phyloP scores from a whole-genome alignment of 768 basidiomycete genomes.

The Xerocomus potaroensis region DNA sequence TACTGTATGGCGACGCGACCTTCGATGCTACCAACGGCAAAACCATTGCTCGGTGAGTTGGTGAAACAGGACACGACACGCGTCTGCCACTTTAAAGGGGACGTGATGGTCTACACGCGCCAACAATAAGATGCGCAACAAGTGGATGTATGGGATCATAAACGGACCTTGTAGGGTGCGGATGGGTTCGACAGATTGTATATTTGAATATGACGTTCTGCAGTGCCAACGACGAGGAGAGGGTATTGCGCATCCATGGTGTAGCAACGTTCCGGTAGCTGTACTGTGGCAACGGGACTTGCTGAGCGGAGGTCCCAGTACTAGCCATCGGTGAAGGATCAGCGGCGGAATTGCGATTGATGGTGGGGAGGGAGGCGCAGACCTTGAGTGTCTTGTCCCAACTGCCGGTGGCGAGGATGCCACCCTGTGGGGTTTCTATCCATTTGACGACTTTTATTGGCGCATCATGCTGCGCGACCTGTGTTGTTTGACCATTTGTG shows the following conservation, averaged over 20 bases:
- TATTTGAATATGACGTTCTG: conserved; percentile 88
- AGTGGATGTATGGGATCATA: conserved; percentile 12
- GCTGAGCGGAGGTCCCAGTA: conserved; percentile 89
- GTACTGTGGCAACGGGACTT: conserved; percentile 72
- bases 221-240: conserved; percentile 88
- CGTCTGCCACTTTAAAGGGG: conserved; percentile 93
- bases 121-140: conserved; percentile 1
- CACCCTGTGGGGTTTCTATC: conserved; percentile 69
- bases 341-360: background rate
- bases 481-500: conserved; percentile 70
- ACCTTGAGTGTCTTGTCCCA: conserved; percentile 99
- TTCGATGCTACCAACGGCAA: conserved; percentile 83
- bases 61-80: conserved; percentile 83
- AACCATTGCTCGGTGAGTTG: conserved; percentile 59
- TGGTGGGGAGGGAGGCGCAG: conserved; percentile 1
- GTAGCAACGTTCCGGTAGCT: conserved; percentile 89
- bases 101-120: conserved; percentile 59
- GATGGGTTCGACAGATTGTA: conserved; percentile 83
- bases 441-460: conserved; percentile 81
- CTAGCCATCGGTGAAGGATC: conserved; percentile 36
- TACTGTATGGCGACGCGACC: conserved; percentile 96
- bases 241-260: conserved; percentile 78
- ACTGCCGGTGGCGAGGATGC: conserved; percentile 86
- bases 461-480: conserved; percentile 89
- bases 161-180: conserved; percentile 64